Conservation (phyloP, 805 yeast genomes). For the Candida railenensis region DNA sequence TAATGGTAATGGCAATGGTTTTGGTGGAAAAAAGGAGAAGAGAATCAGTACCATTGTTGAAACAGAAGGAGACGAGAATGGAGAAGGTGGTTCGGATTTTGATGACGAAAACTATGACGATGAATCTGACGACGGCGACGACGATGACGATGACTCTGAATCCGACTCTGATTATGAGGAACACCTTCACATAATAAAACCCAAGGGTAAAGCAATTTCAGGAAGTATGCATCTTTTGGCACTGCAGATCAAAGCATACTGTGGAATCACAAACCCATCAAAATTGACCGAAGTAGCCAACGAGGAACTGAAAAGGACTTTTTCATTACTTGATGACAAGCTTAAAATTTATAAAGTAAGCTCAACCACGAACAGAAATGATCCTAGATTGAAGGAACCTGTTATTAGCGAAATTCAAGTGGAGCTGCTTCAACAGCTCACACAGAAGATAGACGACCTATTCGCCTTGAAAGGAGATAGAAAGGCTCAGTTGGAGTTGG, state of each 20-base stretch:
- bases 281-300: constrained; percentile 22
- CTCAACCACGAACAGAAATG: constrained; percentile 15
- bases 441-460: constrained; percentile 14
- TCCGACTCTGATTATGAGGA: constrained; percentile 14
- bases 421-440: constrained; percentile 20
- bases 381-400: constrained; percentile 17
- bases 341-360: constrained; percentile 25
- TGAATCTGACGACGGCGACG: constrained; percentile 7
- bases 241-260: constrained; percentile 32
- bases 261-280: constrained; percentile 23
- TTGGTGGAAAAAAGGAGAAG: constrained; percentile 11
- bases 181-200: constrained; percentile 26
- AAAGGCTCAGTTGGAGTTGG: constrained; percentile 8
- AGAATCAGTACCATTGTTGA: constrained; percentile 30
- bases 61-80: constrained; percentile 16
- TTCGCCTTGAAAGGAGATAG: constrained; percentile 11
- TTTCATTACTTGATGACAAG: constrained; percentile 22
- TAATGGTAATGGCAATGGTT: neutral
- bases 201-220: constrained; percentile 10
- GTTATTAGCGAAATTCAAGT: constrained; percentile 31
- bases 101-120: constrained; percentile 12
- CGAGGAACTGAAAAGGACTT: constrained; percentile 34
- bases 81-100: constrained; percentile 11
- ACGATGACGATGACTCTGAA: constrained; percentile 1
- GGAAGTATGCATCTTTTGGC: constrained; percentile 18